Conservation (phyloP, 495 filamentous ascomycete genomes). For the Trichoderma orchidacearum region DNA sequence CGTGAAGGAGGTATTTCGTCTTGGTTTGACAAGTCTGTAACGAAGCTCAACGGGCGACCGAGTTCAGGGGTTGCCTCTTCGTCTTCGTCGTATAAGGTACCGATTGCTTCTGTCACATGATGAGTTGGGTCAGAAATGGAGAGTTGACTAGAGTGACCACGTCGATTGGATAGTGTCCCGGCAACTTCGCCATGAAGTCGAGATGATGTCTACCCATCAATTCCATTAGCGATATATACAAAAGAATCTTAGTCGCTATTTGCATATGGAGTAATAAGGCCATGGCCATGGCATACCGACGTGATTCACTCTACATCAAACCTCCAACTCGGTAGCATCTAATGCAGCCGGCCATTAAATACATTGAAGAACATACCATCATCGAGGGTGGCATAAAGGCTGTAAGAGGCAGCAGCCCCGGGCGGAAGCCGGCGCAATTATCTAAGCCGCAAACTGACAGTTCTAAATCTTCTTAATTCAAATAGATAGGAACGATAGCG, state of each 20-base stretch:
- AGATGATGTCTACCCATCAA: constrained; percentile 33
- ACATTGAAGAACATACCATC: constrained; percentile 16
- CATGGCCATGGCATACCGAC: neutral
- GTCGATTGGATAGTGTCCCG: constrained; percentile 39
- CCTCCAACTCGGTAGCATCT: neutral
- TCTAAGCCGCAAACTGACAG: neutral
- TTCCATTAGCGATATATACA: neutral
- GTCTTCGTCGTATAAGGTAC: constrained; percentile 85
- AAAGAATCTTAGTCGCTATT: neutral
- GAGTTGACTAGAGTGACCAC: constrained; percentile 40
- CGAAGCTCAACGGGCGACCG: constrained; percentile 32
- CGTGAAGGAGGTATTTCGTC: constrained; percentile 12
- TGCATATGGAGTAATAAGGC: neutral
- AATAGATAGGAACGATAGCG: neutral
- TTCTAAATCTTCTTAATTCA: neutral
- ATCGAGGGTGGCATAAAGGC: constrained; percentile 11
- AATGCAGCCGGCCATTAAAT: neutral
- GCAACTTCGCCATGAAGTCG: constrained; percentile 37
- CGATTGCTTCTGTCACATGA: constrained; percentile 96
- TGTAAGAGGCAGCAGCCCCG: neutral
- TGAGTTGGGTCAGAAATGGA: constrained; percentile 57
- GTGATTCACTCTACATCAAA: neutral
- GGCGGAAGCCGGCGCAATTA: neutral
- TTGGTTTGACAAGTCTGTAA: constrained; percentile 25
- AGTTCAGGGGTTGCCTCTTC: constrained; percentile 35